Percentiles rank a stretch among this genome's conserved stretches.
Evolutionary conservation across 2,329 filamentous ascomycete species (phyloP).

Genomic region (Aspergillus latus): DNA sequence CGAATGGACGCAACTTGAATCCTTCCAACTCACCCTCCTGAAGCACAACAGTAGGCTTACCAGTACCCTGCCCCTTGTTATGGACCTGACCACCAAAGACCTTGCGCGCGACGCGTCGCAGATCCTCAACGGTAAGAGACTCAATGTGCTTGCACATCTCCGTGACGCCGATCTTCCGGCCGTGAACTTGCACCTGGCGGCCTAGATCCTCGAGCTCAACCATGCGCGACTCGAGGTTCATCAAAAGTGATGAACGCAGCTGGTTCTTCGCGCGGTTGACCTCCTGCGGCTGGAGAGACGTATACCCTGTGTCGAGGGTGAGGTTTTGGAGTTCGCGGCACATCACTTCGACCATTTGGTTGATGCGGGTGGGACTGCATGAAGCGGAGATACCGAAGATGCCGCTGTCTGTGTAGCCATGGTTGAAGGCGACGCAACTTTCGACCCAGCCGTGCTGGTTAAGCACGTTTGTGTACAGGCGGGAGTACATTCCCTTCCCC

Average conservation of each 20-base stretch:
- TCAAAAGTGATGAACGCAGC: constrained; percentile 80
- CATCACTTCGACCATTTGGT: constrained; percentile 90
- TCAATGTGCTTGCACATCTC: constrained; percentile 94
- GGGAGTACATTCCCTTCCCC: constrained; percentile 98
- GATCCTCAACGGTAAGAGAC: constrained; percentile 72
- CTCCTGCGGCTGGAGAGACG: constrained; percentile 70
- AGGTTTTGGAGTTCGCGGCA: constrained; percentile 82
- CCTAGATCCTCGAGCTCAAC: constrained; percentile 96
- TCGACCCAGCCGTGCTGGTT: constrained; percentile 99
- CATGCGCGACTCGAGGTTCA: constrained; percentile 98
- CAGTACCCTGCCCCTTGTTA: constrained; percentile 75
- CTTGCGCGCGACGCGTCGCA: constrained; percentile 74
- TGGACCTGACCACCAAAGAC: constrained; percentile 75
- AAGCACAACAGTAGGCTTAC: constrained; percentile 88
- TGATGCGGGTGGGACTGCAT: constrained; percentile 75
- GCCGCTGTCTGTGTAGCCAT: constrained; percentile 93
- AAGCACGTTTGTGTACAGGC: constrained; percentile 94
- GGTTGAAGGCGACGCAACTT: constrained; percentile 93
- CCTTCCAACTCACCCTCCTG: constrained; percentile 83
- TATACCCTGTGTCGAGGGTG: constrained; percentile 72
- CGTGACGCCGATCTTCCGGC: constrained; percentile 81
- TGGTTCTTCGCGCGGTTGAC: constrained; percentile 96
- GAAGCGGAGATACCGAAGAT: constrained; percentile 91
- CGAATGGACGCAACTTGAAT: constrained; percentile 65
- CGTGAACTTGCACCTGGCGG: constrained; percentile 94